Conservation (phyloP, 2,329 filamentous ascomycete genomes). For the Penicillium frequentans region DNA sequence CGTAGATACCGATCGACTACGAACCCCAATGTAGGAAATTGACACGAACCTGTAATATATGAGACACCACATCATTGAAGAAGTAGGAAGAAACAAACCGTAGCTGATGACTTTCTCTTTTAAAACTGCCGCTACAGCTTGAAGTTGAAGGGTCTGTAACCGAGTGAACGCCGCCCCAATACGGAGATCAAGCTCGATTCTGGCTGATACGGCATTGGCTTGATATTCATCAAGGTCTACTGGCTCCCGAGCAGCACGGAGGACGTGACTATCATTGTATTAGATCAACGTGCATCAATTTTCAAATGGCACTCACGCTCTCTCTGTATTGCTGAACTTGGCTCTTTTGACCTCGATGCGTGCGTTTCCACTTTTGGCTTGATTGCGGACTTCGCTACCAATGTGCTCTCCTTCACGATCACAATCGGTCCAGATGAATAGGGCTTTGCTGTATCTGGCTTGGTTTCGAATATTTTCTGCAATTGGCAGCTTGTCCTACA, state of each 20-base stretch:
- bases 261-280: constrained; percentile 66
- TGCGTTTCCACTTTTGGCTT: constrained; percentile 72
- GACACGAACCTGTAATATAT: constrained; percentile 69
- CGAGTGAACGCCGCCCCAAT: constrained; percentile 93
- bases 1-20: constrained; percentile 95
- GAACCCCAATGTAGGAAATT: constrained; percentile 95
- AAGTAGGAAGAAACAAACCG: constrained; percentile 52
- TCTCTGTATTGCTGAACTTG: constrained; percentile 92
- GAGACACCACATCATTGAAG: neutral
- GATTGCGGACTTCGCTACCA: constrained; percentile 81
- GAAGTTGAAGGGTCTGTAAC: constrained; percentile 78
- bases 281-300: neutral
- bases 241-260: constrained; percentile 76
- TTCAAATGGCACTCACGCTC: constrained; percentile 60
- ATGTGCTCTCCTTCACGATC: constrained; percentile 98
- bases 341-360: constrained; percentile 79
- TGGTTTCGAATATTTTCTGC: constrained; percentile 82
- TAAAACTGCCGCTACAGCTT: constrained; percentile 67
- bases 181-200: constrained; percentile 88
- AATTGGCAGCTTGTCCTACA: constrained; percentile 73
- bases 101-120: constrained; percentile 73
- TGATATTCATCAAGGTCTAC: constrained; percentile 79
- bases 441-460: constrained; percentile 67
- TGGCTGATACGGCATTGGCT: constrained; percentile 80
- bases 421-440: constrained; percentile 99